Evolutionary conservation across 805 yeast species (phyloP).

Genomic region (Crinitomyces ghanaensis): DNA sequence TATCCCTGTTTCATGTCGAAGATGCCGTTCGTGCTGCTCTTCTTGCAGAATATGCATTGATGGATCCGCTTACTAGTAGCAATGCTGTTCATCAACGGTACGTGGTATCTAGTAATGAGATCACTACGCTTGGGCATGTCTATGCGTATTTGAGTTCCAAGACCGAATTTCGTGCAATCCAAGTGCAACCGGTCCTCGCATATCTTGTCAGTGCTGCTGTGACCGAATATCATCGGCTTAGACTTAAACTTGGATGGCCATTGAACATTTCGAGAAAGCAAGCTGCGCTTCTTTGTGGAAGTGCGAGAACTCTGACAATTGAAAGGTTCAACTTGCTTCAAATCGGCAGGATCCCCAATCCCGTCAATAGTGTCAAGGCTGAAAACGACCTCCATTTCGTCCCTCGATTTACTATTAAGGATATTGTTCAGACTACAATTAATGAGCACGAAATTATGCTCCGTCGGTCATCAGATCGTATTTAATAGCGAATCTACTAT

Average conservation of each 20-base stretch:
- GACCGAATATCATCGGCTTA: conserved; percentile 10
- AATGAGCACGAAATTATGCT: no score
- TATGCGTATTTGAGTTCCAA: conserved; percentile 12
- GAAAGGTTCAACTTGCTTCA: conserved; percentile 19
- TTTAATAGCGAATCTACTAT: no score
- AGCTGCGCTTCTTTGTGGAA: conserved; percentile 11
- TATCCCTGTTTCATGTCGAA: conserved; percentile 24
- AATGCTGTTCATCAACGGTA: conserved; percentile 10
- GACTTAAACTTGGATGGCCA: conserved; percentile 9
- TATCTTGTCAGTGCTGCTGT: conserved; percentile 6
- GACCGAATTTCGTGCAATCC: conserved; percentile 9
- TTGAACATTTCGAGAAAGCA: conserved; percentile 4
- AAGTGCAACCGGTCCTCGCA: conserved; percentile 16
- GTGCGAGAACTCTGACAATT: conserved; percentile 15
- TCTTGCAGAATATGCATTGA: conserved; percentile 22
- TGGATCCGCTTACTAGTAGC: conserved; percentile 15
- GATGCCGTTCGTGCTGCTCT: conserved; percentile 33
- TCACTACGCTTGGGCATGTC: conserved; percentile 17
- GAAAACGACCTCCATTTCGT: no score
- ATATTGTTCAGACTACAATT: no score
- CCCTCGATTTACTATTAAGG: no score
- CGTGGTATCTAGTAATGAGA: conserved; percentile 14
- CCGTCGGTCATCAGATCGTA: no score
- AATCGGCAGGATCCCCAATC: conserved; percentile 18
- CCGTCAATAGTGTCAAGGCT: no score